Percentiles rank a stretch among this genome's conserved stretches.
Conservation (phyloP, 495 filamentous ascomycete genomes). For the Tuber indicum region DNA sequence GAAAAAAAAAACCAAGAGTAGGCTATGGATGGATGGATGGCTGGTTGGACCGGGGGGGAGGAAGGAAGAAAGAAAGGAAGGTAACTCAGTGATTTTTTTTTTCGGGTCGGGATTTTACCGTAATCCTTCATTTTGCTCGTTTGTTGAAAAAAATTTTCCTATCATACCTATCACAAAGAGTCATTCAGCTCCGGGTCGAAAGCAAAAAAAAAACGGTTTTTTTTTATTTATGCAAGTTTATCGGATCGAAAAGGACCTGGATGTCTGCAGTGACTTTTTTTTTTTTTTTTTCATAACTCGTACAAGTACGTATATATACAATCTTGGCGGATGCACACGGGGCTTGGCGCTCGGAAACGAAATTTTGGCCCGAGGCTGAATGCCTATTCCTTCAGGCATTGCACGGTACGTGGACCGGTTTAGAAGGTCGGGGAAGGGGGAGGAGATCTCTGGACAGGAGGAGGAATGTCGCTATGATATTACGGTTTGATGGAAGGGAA, state of each 20-base stretch:
- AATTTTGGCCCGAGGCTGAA: not conserved
- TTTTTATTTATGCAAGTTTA: not conserved
- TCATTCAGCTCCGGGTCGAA: not conserved
- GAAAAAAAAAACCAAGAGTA: not conserved
- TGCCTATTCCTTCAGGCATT: not conserved
- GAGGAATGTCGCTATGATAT: not conserved
- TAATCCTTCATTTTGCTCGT: not conserved
- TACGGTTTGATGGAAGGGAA: not conserved
- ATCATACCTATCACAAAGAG: not conserved
- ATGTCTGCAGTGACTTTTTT: not conserved
- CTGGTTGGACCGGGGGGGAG: not conserved
- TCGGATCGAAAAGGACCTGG: not conserved
- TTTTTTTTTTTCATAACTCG: not conserved
- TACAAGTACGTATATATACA: not conserved
- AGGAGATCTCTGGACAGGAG: no score
- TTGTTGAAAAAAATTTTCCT: not conserved
- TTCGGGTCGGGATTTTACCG: not conserved
- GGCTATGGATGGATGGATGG: not conserved
- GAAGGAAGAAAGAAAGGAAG: not conserved
- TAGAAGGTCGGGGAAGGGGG: no score
- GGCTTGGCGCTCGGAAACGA: not conserved
- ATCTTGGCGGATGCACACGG: not conserved
- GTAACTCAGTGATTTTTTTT: not conserved
- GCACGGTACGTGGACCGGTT: no score
- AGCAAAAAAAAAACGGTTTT: not conserved